Evolutionary conservation across 345 rosid species (phyloP).

Genomic region (Lenwebbia sp.): DNA sequence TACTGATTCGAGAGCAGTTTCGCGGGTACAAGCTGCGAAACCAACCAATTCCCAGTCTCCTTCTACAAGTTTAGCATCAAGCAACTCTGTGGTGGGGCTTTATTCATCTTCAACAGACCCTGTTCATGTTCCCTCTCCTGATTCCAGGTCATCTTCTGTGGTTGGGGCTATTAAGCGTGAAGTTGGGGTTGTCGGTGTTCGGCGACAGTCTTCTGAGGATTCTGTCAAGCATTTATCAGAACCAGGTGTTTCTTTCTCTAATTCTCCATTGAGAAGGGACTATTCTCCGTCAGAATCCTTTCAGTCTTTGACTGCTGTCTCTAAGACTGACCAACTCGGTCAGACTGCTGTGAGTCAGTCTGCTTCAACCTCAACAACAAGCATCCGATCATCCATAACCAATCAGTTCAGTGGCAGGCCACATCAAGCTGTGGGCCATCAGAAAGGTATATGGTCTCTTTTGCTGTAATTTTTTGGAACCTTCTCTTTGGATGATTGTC

Average conservation of each 20-base stretch:
- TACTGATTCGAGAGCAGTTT: conserved; percentile 7
- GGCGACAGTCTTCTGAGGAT: conserved; percentile 46
- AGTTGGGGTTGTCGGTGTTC: conserved; percentile 74
- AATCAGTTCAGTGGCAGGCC: conserved; percentile 43
- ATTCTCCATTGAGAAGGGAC: conserved; percentile 35
- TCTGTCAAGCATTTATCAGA: conserved; percentile 30
- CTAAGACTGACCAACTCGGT: conserved; percentile 42
- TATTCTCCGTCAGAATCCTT: conserved; percentile 46
- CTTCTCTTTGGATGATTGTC: neutral
- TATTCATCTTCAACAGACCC: conserved; percentile 88
- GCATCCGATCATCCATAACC: conserved; percentile 32
- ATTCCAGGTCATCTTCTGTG: conserved; percentile 56
- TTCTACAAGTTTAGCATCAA: conserved; percentile 27
- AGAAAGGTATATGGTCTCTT: conserved; percentile 32
- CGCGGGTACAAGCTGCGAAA: conserved; percentile 24
- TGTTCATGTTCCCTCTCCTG: conserved; percentile 94
- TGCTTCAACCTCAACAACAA: conserved; percentile 22
- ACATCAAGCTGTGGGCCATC: conserved; percentile 46
- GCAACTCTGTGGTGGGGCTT: conserved; percentile 66
- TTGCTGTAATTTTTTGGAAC: neutral
- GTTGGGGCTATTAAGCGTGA: conserved; percentile 93
- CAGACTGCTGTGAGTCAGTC: conserved; percentile 35
- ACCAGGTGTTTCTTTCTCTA: conserved; percentile 26
- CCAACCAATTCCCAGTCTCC: conserved; percentile 22
- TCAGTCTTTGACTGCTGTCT: conserved; percentile 32